Base-by-base conservation (phyloP, 73 alveolate genomes). In the Paramecium primaurelia region DNA sequence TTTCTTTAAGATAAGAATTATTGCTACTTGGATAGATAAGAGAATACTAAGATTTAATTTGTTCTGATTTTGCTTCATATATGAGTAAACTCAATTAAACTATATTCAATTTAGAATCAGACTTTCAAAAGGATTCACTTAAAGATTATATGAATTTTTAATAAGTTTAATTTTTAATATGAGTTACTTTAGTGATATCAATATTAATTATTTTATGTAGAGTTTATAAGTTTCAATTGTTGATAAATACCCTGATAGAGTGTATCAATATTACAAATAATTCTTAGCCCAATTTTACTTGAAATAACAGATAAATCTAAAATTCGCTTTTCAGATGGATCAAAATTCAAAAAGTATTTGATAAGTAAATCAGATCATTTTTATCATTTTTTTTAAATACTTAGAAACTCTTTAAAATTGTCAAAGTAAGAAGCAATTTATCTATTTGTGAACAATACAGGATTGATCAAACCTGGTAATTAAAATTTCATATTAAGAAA, bases 331-430 rank as follows among this genome's bases (percentile, higher is more conserved):
- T 25, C 71, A 12, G 91, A 80, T 80, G 71, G 71, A 49, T 45
- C 71, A 7, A 80, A 49, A 80, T 40, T 32, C 6, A 80, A 80
- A 42, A 80, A 80, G 58, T 80, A 80, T 80, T 80, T 80, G 30
- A 36, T 80, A 18, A 47, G 77, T 22, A 80, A 80, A 45, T 80
- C 91, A 32, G 91, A 80, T 9, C 91, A 80, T 18, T 80, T 80
- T 80, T 80, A 80, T 47, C 91, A 80, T 32, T 80, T 80, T 36
- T 25, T 80, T 45, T 36, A 45, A 80, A 25, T 45, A 32, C 30
- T 80, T 7, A 80, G 91, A 49, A 42, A 80, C 18, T 25, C 36
- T 20, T 45, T 80, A 80, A 80, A 40, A 49, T 44, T 80, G n/a
- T 32, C 47, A 18, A 80, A 80, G 49, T 47, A 42, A 16, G 91